Conservation (phyloP, 2,329 filamentous ascomycete species). For the Myriosclerotinia duriaeana region DNA sequence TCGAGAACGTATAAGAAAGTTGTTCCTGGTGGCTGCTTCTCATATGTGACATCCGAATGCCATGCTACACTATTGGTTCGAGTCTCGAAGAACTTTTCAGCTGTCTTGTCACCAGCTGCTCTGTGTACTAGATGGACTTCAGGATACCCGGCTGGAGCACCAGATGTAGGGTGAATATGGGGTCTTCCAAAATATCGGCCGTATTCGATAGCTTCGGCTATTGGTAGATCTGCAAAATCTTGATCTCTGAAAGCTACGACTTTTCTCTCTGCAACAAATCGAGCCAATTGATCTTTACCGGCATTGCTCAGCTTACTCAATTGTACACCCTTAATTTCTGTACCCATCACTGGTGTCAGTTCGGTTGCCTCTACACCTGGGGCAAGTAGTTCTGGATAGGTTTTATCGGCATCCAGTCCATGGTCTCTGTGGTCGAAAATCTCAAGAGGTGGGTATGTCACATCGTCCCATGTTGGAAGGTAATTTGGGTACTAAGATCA, state of each 20-base stretch:
- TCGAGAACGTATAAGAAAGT: slow-evolving; percentile 90
- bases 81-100: slow-evolving; percentile 61
- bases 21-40: slow-evolving; percentile 83
- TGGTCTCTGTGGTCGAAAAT: slow-evolving; percentile 73
- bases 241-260: slow-evolving; percentile 77
- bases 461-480: slow-evolving; percentile 66
- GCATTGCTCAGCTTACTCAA: slow-evolving; percentile 65
- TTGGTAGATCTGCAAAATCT: slow-evolving; percentile 69
- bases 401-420: slow-evolving; percentile 70
- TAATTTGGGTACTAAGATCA: slow-evolving; percentile 52
- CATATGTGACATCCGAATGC: slow-evolving; percentile 88
- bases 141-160: slow-evolving; percentile 69
- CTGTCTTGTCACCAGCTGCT: slow-evolving; percentile 61
- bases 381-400: slow-evolving; percentile 66
- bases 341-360: slow-evolving; percentile 71
- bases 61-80: slow-evolving; percentile 81
- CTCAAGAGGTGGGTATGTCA: slow-evolving; percentile 63
- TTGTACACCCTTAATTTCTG: slow-evolving; percentile 70
- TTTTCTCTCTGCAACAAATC: slow-evolving; percentile 73
- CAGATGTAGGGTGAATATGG: slow-evolving; percentile 78
- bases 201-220: slow-evolving; percentile 66
- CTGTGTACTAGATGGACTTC: slow-evolving; percentile 79
- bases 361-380: slow-evolving; percentile 54
- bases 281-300: slow-evolving; percentile 74
- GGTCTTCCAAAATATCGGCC: slow-evolving; percentile 77